Conservation (phyloP, 2,329 filamentous ascomycete species). For the Calonectria hawksworthii region DNA sequence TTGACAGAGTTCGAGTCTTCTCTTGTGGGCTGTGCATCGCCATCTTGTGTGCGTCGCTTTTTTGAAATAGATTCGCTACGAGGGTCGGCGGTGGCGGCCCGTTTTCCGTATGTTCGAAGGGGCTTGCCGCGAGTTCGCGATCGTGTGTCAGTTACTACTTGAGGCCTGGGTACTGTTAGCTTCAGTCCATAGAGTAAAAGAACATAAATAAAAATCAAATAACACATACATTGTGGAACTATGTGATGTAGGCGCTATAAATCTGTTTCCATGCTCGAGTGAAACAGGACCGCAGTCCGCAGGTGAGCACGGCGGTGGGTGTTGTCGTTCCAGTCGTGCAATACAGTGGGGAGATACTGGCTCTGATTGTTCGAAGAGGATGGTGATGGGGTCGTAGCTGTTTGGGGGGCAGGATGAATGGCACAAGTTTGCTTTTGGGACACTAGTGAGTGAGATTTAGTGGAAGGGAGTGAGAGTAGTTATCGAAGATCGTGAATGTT, state of each 20-base stretch:
- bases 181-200: too few relatives aligned
- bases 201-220: rapidly evolving
- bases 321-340: not conserved
- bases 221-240: slow-evolving; percentile 17
- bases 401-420: not conserved
- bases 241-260: not conserved
- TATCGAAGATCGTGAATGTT: not conserved
- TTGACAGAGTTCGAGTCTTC: not conserved
- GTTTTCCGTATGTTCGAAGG: slow-evolving; percentile 58
- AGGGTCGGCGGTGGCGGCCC: slow-evolving; percentile 42
- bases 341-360: not conserved
- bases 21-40: not conserved
- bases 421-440: not conserved
- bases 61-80: slow-evolving; percentile 46
- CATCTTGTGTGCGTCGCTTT: slow-evolving; percentile 37
- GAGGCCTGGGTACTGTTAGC: slow-evolving; percentile 47
- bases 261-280: slow-evolving; percentile 24
- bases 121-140: slow-evolving; percentile 51
- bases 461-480: not conserved
- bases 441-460: not conserved
- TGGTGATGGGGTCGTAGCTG: too few relatives aligned
- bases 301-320: not conserved
- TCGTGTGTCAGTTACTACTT: slow-evolving; percentile 41
- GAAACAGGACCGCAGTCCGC: slow-evolving; percentile 26
- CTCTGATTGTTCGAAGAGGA: too few relatives aligned